Conservation (phyloP, 2,329 filamentous ascomycete genomes). For the Sporothrix mexicana region DNA sequence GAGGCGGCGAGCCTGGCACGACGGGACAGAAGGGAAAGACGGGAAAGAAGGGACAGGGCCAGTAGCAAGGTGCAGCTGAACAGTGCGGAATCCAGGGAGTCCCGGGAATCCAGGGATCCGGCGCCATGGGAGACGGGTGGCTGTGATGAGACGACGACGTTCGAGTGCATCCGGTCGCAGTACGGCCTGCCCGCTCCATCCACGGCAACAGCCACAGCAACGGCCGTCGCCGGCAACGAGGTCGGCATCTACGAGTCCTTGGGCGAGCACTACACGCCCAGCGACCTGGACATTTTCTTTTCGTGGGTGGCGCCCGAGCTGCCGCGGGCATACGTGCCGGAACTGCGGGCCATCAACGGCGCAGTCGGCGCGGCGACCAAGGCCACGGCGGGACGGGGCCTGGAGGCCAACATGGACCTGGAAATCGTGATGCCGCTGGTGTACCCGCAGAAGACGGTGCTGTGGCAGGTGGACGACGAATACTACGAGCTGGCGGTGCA, state of each 20-base stretch:
- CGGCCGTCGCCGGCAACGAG: conserved; percentile 32
- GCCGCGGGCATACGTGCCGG: conserved; percentile 39
- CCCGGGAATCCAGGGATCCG: background rate
- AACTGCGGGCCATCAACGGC: conserved; percentile 31
- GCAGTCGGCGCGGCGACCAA: conserved; percentile 28
- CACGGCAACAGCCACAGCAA: conserved; percentile 21
- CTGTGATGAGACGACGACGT: background rate
- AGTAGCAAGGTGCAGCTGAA: background rate
- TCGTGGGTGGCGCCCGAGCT: conserved; percentile 37
- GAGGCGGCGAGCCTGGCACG: background rate
- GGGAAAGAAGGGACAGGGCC: background rate
- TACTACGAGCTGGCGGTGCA: conserved; percentile 38
- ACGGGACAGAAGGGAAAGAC: background rate
- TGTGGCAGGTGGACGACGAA: conserved; percentile 41
- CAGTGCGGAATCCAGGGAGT: background rate
- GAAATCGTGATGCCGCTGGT: conserved; percentile 54
- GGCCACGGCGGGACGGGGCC: conserved; percentile 41
- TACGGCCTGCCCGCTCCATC: conserved; percentile 36
- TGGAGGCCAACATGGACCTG: conserved; percentile 55
- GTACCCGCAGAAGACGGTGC: conserved; percentile 54
- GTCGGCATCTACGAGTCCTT: conserved; percentile 39
- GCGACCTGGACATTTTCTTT: conserved; percentile 38
- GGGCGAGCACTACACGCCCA: conserved; percentile 38
- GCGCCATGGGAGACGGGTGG: conserved; percentile 5
- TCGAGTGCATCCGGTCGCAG: conserved; percentile 34